Evolutionary conservation across 2,329 filamentous ascomycete species (phyloP), one percentile per base, ranked within the genome.

Genomic region (Sarocladiaceae sp.): DNA sequence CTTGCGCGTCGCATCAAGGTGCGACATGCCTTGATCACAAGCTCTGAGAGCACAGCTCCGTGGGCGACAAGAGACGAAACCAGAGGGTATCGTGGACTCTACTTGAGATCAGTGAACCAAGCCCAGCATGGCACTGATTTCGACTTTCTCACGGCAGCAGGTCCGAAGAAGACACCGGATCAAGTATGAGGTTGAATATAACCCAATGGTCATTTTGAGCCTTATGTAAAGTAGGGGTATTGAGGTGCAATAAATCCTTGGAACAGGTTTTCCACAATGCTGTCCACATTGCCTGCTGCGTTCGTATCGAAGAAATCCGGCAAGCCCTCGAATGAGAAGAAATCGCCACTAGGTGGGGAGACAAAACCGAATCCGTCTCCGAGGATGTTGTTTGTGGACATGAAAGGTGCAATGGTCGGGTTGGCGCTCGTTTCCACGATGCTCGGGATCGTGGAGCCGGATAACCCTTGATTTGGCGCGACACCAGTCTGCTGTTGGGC

Each of bases 41-140:
- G 55, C 33, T 40, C 53, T 46, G 56, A 57, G 12, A 50, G 57
- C 13, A 54, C 56, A 41, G 52, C 46, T 11, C 54, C 59, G 3
- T 69, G 65, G 66, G 53, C 55, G 12, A 55, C 55, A 11, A 65
- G 66, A 45, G 57, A 60, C 37, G 55, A 47, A 3, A 69, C 63
- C 52, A 68, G 78, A 51, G 79, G 78, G 0, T 83, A 82, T 58
- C 61, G 74, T 2, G 78, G 76, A 0, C 53, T 83, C 39, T 83
- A 80, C 54, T 69, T 78, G 66, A 62, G 75, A 5, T 67, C 65
- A 13, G 79, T 82, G 0, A 80, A 77, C 15, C 76, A 81, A 56
- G 78, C 78, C 0, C 68, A 82, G 49, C 53, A 68, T 2, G 79
- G 79, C 0, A 75, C 69, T 0, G 78, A 83, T 55, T 82, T 83